phyloP scores from a whole-genome alignment of 2,329 filamentous ascomycete genomes.

The Alternaria sp. region DNA sequence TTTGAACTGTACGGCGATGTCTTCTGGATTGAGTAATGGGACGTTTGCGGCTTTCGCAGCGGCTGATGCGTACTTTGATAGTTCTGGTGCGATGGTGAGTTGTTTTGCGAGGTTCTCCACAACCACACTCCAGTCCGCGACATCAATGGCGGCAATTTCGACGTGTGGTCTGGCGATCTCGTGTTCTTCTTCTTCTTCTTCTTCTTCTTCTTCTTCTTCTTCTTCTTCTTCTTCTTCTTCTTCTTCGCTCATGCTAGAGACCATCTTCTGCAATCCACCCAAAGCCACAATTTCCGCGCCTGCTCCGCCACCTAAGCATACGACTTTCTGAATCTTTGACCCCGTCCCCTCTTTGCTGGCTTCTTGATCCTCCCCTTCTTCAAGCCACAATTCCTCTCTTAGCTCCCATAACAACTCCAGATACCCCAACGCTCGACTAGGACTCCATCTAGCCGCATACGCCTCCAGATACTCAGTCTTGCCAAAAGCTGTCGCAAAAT shows the following conservation, averaged over 20 bases:
- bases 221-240: conserved; percentile 8
- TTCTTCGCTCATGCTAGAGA: conserved; percentile 25
- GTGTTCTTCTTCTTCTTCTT: conserved; percentile 7
- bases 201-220: conserved; percentile 9
- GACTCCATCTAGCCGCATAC: conserved; percentile 92
- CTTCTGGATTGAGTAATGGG: conserved; percentile 45
- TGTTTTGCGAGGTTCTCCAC: conserved; percentile 65
- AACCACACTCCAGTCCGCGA: conserved; percentile 77
- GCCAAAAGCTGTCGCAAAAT: conserved; percentile 83
- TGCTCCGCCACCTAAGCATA: conserved; percentile 71
- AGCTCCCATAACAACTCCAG: conserved; percentile 63
- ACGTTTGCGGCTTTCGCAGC: conserved; percentile 54
- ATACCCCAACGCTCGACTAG: conserved; percentile 84
- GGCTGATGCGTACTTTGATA: conserved; percentile 60
- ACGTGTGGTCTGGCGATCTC: background rate
- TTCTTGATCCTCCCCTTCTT: background rate
- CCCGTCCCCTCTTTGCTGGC: background rate
- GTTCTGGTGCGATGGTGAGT: conserved; percentile 61
- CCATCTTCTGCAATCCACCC: conserved; percentile 60
- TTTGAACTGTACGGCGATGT: conserved; percentile 54
- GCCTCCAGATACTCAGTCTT: conserved; percentile 74
- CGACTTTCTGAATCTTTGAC: conserved; percentile 50
- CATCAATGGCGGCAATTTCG: conserved; percentile 75
- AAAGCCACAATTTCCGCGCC: conserved; percentile 73
- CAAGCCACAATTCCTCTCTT: conserved; percentile 30